Evolutionary conservation across 805 yeast species (phyloP), one percentile per base, ranked within the genome.

Genomic region (Cyberlindnera lachancei): DNA sequence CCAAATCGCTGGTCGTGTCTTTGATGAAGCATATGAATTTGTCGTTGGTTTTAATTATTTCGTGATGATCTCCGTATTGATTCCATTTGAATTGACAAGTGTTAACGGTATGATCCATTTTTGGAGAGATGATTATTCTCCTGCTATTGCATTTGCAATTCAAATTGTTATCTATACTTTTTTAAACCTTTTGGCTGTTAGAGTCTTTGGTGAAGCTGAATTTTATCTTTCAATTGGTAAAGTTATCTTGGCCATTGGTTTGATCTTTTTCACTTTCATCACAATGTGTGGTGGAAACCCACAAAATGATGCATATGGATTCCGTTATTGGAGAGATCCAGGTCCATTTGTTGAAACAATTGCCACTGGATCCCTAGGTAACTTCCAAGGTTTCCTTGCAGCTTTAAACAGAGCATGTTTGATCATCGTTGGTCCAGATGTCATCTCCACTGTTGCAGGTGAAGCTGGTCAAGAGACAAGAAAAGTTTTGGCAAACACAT

Each of bases 271-370:
- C 56, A 80, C 90, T 4, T 76, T 84, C 46, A 54, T 82, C 31
- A 73, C 84, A 6, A 83, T 83, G 90, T 73, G 79, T 21, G 94
- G 94, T 25, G 95, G 94, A 19, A 83, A 81, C 52, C 94, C 94
- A 2, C 54, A 62, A 28, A 74, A 69, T 40, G 82, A 79, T 42
- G 68, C 62, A 8, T 70, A 64, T 41, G 82, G 82, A 6, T 73
- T 75, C 52, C 50, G 75, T 24, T 66, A 68, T 50, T 75, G 75
- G 70, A 54, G 50, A 27, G 48, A 53, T 11, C 57, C 68, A 29
- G 73, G 71, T 31, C 62, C 58, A 25, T 81, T 79, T 48, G 78
- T 75, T 18, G 64, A 64, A 41, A 70, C 68, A 46, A 55, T 63
- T 27, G 68, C 70, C 10, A 57, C 67, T 12, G 87, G 88, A 1